phyloP scores from a whole-genome alignment of 1,139 yeast genomes.

The Kodamaea sp. region DNA sequence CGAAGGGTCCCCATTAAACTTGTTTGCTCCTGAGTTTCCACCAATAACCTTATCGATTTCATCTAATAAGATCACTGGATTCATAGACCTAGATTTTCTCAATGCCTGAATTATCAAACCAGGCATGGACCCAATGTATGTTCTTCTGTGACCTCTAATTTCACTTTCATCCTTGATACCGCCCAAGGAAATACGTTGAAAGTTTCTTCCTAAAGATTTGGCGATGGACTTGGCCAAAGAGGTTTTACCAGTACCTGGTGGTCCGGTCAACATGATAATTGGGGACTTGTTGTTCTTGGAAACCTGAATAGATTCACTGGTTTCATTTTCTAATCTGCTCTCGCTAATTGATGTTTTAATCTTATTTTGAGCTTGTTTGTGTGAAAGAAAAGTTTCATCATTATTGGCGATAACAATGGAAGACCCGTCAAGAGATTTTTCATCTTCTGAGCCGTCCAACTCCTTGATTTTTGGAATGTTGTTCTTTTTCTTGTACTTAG shows the following conservation, averaged over 20 bases:
- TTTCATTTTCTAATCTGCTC: constrained; percentile 12
- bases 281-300: constrained; percentile 58
- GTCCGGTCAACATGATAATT: constrained; percentile 82
- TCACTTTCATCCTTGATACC: constrained; percentile 91
- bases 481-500: constrained; percentile 13
- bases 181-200: constrained; percentile 84
- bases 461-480: constrained; percentile 8
- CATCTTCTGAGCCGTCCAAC: constrained; percentile 7
- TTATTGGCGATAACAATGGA: constrained; percentile 38
- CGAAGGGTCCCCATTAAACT: constrained; percentile 82
- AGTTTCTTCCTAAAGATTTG: constrained; percentile 71
- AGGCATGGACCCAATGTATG: constrained; percentile 94
- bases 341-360: constrained; percentile 24
- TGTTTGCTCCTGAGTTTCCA: constrained; percentile 49
- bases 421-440: constrained; percentile 2
- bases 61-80: constrained; percentile 86
- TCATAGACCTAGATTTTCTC: constrained; percentile 76
- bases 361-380: constrained; percentile 29
- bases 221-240: constrained; percentile 88
- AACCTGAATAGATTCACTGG: constrained; percentile 25
- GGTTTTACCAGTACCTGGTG: constrained; percentile 96
- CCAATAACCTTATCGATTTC: constrained; percentile 85
- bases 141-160: constrained; percentile 87
- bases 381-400: constrained; percentile 35
- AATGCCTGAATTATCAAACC: constrained; percentile 81